Evolutionary conservation across 78 protist species (phyloP), one percentile per base, ranked within the genome.

Genomic region (Abeoforma whisleri): DNA sequence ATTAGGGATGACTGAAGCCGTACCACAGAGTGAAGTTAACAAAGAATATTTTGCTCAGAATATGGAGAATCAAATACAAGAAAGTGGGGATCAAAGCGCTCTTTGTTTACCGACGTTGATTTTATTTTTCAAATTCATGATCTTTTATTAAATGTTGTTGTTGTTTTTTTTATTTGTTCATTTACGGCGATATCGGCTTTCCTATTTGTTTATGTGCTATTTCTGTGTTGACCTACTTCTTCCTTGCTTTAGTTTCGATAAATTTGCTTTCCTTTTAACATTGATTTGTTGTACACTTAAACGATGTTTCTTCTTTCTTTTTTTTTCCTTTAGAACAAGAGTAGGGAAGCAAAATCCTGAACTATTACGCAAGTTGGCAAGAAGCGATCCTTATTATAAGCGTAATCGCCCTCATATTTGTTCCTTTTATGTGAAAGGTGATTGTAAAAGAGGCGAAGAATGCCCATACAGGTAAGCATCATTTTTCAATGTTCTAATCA

Each of bases 371-470:
- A 79, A 22, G 12, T 81, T 93, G 1, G 88, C 91, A n/a, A n/a
- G 91, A 35, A 16, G 80, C 38, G 38, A 38, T 37, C 96, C 96
- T 2, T 89, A 90, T 72, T 80, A 81, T 74, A 90, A 89, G 40
- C 90, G 88, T 19, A 93, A 90, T 71, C 34, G 36, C 0, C 79
- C 94, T 31, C 89, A 86, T 69, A 57, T 91, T 2, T 93, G 96
- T 77, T 80, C 94, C 31, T 93, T 90, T 87, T 93, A 84, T 80
- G 84, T 91, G 77, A 90, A 88, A 48, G 96, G 96, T 2, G 57
- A 35, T 38, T 93, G 96, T 83, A 91, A 84, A 35, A 81, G 96
- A 31, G 96, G 96, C 37, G 85, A 40, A 37, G 76, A 68, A 31
- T 93, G 96, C 48, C 94, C 94, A 2, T 91, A 81, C 85, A 80